Evolutionary conservation across 176 grass and related monocot genomes (phyloP).

Genomic region (Ampelocalamus luodianensis): DNA sequence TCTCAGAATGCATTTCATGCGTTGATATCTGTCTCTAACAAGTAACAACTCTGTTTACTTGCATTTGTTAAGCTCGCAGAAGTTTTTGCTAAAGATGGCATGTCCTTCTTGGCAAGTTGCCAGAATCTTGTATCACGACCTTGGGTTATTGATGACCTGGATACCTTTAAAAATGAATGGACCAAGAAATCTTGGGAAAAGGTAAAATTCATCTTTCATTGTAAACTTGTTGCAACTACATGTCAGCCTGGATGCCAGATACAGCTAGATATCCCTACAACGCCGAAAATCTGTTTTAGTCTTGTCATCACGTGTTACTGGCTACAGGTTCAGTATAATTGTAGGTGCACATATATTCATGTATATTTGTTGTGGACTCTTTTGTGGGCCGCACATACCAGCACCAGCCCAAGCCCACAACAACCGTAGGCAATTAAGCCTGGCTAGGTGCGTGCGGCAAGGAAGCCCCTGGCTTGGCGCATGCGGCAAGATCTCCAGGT

Average conservation of each 20-base stretch:
- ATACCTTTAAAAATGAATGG: conserved; percentile 82
- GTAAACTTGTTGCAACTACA: conserved; percentile 14
- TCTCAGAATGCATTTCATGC: neutral
- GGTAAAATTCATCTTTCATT: conserved; percentile 49
- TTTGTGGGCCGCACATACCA: too few relatives aligned
- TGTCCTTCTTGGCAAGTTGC: conserved; percentile 96
- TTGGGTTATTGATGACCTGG: conserved; percentile 96
- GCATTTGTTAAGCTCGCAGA: conserved; percentile 82
- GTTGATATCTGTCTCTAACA: neutral
- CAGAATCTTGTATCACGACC: conserved; percentile 86
- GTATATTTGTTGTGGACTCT: neutral
- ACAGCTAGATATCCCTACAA: conserved; percentile 5
- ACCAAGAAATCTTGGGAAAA: conserved; percentile 84
- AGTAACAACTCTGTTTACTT: conserved; percentile 39
- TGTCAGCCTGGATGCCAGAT: neutral
- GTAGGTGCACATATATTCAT: neutral
- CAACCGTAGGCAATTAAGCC: too few relatives aligned
- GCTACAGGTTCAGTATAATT: conserved; percentile 13
- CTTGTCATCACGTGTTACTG: neutral
- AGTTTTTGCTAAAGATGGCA: conserved; percentile 98
- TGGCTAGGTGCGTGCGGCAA: too few relatives aligned
- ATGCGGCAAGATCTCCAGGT: too few relatives aligned
- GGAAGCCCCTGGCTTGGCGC: too few relatives aligned
- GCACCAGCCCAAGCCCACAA: too few relatives aligned
- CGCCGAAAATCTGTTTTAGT: neutral